Base-by-base conservation (phyloP, 202 grass and related monocot species). In the Setaria viridis region DNA sequence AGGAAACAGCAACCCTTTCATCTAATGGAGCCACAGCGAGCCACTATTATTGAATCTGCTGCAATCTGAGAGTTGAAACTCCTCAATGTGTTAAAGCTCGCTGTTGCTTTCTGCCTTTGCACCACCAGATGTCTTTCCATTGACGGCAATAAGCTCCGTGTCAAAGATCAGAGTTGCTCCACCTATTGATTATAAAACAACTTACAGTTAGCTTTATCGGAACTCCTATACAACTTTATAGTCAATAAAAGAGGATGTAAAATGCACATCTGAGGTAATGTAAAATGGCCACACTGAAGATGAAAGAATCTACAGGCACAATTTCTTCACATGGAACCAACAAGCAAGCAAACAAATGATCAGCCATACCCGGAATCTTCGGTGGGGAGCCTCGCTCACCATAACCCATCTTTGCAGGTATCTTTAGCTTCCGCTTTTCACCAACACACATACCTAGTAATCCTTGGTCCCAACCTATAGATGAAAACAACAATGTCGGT, bases 391-490 rank as follows among this genome's bases (percentile, higher is more conserved):
- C 91, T 87, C 86, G 82, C 55, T 91, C 91, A 10, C 90, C 93
- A 37, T 99, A 96, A 72, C 93, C 96, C 89, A 96, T 91, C 78
- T 93, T 94, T 67, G 96, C 80, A 43, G 96, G 93, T 88, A 99
- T 96, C 78, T 91, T 92, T 74, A 99, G 75, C 82, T 96, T 99
- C 76, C 96, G 79, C 86, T 99, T 99, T 91, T 99, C 96, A 70
- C 93, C 91, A 1, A 99, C 85, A 41, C 96, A 99, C 93, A 99
- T 96, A 84, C 93, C 88, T 82, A 99, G 80, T 69, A 96, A 83
- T 43, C 91, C 96, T 92, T 99, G 93, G 86, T 99, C 96, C 96
- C 91, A 99, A 73, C 96, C 96, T 96, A 92, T 4, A 82, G 34
- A 83, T 33, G 7, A 70, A 82, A 68, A 56, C 79, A 75, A 86